Evolutionary conservation across 306 rosid genomes (phyloP).

Genomic region (Prunus mongolica): DNA sequence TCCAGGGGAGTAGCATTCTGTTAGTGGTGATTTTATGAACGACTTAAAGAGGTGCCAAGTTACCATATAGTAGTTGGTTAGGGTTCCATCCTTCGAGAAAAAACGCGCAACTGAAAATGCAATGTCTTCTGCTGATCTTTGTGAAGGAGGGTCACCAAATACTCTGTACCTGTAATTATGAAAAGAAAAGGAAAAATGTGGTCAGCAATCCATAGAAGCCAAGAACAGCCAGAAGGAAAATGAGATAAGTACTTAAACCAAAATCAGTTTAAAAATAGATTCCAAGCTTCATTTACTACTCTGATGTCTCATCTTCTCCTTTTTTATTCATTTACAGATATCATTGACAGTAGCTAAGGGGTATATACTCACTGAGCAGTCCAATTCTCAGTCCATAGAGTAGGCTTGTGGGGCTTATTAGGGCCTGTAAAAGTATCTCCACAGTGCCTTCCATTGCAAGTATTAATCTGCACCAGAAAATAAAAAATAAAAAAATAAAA

Average conservation of each 20-base stretch:
- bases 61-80: slow-evolving; percentile 93
- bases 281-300: too few species aligned
- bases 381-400: slow-evolving; percentile 96
- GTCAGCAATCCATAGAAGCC: neutral
- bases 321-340: too few species aligned
- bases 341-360: neutral
- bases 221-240: neutral
- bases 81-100: slow-evolving; percentile 68
- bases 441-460: slow-evolving; percentile 98
- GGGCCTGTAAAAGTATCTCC: slow-evolving; percentile 92
- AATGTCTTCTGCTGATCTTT: slow-evolving; percentile 87
- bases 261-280: too few species aligned
- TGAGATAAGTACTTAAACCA: neutral
- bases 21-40: neutral
- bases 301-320: too few species aligned
- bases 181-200: slow-evolving; percentile 17
- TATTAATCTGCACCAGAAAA: slow-evolving; percentile 50
- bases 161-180: slow-evolving; percentile 60
- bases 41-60: neutral
- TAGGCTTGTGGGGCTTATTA: slow-evolving; percentile 81
- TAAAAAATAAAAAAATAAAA: too few species aligned
- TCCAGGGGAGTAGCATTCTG: neutral
- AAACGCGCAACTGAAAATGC: slow-evolving; percentile 81
- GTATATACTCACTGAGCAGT: slow-evolving; percentile 73
- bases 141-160: slow-evolving; percentile 73